Evolutionary conservation across 2,329 filamentous ascomycete species (phyloP).

Genomic region (Colletotrichum truncatum): DNA sequence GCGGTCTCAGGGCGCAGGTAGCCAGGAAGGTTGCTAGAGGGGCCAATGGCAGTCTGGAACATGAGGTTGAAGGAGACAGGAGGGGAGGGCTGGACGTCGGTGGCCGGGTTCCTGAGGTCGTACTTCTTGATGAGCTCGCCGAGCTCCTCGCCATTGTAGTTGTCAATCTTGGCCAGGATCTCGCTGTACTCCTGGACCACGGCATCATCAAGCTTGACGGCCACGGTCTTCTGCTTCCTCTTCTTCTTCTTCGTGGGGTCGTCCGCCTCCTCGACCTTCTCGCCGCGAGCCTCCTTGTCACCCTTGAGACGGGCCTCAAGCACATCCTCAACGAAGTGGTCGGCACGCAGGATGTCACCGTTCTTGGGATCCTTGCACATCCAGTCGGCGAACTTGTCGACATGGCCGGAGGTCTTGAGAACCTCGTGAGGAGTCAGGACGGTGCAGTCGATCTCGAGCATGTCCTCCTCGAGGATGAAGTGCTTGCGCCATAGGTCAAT

Average conservation of each 20-base stretch:
- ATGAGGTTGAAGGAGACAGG: constrained; percentile 98
- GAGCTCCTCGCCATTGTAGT: constrained; percentile 88
- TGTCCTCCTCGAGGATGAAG: constrained; percentile 92
- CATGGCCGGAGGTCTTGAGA: constrained; percentile 94
- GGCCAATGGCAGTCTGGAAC: constrained; percentile 96
- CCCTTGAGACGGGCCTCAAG: constrained; percentile 88
- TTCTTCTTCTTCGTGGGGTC: constrained; percentile 88
- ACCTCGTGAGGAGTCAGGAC: constrained; percentile 94
- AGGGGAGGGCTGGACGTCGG: constrained; percentile 77
- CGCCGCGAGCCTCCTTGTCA: constrained; percentile 90
- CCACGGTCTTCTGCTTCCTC: constrained; percentile 78
- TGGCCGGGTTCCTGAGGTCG: constrained; percentile 88
- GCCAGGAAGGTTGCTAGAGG: constrained; percentile 85
- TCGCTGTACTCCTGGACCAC: constrained; percentile 91
- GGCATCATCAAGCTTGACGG: constrained; percentile 86
- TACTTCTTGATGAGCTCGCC: constrained; percentile 90
- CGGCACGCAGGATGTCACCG: constrained; percentile 94
- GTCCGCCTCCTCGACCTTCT: constrained; percentile 77
- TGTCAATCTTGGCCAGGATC: constrained; percentile 91
- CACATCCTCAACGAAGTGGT: constrained; percentile 96
- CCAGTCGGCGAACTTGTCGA: constrained; percentile 98
- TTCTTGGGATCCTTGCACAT: constrained; percentile 99
- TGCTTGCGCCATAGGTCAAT: constrained; percentile 92
- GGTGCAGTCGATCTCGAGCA: constrained; percentile 94
- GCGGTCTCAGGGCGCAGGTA: constrained; percentile 95